Evolutionary conservation across 768 basidiomycete genomes (phyloP).

Genomic region (Pholiota molesta): DNA sequence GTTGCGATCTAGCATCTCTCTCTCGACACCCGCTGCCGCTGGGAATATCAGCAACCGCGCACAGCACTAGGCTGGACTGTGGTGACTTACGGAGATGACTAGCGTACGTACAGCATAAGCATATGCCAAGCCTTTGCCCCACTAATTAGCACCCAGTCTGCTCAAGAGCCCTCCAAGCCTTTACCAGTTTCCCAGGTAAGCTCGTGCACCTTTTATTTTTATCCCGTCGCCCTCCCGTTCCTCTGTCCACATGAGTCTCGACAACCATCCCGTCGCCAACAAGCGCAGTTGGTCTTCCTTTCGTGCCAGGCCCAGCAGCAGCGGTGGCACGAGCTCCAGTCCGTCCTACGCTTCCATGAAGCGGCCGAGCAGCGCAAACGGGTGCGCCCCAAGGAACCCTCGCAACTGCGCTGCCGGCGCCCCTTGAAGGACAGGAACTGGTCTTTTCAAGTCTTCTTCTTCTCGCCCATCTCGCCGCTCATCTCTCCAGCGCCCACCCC

Average conservation of each 20-base stretch:
- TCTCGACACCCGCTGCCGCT: too few relatives aligned
- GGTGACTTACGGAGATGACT: constrained; percentile 14
- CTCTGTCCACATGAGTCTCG: constrained; percentile 19
- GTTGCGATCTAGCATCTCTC: too few relatives aligned
- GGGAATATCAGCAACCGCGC: too few relatives aligned
- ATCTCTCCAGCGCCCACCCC: constrained; percentile 16
- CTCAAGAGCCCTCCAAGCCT: constrained; percentile 10
- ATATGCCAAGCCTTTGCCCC: constrained; percentile 27
- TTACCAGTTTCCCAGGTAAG: constrained; percentile 27
- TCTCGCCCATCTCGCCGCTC: constrained; percentile 19
- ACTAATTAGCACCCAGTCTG: constrained; percentile 19
- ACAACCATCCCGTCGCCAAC: constrained; percentile 25
- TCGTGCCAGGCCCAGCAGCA: constrained; percentile 35
- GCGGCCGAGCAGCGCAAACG: constrained; percentile 17
- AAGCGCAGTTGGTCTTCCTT: constrained; percentile 40
- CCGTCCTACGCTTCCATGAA: not conserved
- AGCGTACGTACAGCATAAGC: constrained; percentile 29
- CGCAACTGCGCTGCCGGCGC: constrained; percentile 25
- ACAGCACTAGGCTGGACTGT: too few relatives aligned
- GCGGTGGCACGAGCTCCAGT: constrained; percentile 9
- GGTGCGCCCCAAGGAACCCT: constrained; percentile 13
- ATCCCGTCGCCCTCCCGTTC: constrained; percentile 12
- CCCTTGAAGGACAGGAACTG: constrained; percentile 33
- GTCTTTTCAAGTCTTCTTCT: constrained; percentile 14
- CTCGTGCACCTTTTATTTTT: constrained; percentile 21